Conservation (phyloP, 2,329 filamentous ascomycete species). For the Beauveria scarabaeidicola region DNA sequence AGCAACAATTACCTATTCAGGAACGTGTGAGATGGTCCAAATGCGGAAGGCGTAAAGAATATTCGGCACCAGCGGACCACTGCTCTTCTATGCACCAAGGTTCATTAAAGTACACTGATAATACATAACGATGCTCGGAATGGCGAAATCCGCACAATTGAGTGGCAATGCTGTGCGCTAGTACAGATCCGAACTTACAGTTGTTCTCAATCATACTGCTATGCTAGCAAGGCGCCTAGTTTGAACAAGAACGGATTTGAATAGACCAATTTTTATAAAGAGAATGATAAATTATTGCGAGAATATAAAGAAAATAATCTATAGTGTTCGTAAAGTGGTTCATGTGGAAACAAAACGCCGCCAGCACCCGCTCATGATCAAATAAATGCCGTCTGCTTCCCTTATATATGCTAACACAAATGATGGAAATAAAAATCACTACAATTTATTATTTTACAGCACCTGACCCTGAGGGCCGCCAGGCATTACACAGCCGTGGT, state of each 20-base stretch:
- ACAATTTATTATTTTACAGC: not conserved
- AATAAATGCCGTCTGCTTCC: not conserved
- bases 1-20: not conserved
- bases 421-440: not conserved
- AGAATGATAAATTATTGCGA: not conserved
- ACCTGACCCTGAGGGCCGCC: slow-evolving; percentile 5
- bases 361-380: slow-evolving; percentile 6
- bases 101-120: not conserved
- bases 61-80: not conserved
- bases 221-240: not conserved
- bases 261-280: not conserved
- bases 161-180: not conserved
- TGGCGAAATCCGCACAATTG: not conserved
- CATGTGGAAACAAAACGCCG: not conserved
- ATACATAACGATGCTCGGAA: not conserved
- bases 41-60: not conserved
- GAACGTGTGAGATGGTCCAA: not conserved
- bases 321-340: not conserved
- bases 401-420: not conserved
- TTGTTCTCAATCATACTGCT: not conserved
- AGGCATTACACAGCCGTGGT: slow-evolving; percentile 3
- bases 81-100: slow-evolving; percentile 6
- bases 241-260: not conserved
- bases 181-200: not conserved
- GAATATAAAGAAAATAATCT: not conserved